These are phyloP conservation scores for Trichoderma polysporum DNA, from an alignment of 2,329 filamentous ascomycete species.

Conservation along the genomic window DNA sequence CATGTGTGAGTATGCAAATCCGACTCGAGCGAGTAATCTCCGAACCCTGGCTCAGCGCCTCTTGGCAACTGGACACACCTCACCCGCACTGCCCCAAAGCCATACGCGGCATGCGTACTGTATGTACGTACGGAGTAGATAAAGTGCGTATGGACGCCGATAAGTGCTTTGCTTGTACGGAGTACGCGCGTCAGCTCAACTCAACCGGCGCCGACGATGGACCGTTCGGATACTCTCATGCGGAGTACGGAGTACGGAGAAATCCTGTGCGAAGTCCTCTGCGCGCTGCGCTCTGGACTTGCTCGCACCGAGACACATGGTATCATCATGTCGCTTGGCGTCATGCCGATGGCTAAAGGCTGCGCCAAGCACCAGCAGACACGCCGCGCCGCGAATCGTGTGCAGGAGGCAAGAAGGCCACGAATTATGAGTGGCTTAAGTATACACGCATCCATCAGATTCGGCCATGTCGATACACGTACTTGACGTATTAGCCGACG, in stretches of 20 bases:
- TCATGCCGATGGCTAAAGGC: background rate
- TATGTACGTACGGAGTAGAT: too few species aligned
- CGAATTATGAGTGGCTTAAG: too few species aligned
- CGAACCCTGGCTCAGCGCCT: background rate
- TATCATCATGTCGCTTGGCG: background rate
- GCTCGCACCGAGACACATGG: too few species aligned
- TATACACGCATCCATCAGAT: too few species aligned
- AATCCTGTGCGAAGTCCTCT: too few species aligned
- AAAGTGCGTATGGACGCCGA: too few species aligned
- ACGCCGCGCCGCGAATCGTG: too few species aligned
- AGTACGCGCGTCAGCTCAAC: background rate
- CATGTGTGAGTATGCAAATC: background rate
- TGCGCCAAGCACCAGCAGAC: background rate
- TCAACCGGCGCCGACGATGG: background rate
- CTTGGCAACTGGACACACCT: background rate
- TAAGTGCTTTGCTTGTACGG: background rate
- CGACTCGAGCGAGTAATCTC: conserved; percentile 10
- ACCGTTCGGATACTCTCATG: too few species aligned
- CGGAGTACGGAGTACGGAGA: too few species aligned
- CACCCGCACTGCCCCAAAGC: background rate
- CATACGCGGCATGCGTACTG: background rate
- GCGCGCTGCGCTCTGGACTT: too few species aligned
- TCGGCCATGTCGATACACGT: background rate
- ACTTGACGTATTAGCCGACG: background rate
- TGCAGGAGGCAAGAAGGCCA: background rate